Base-by-base conservation (phyloP, 2,329 filamentous ascomycete genomes). In the Neoascochyta sp. region DNA sequence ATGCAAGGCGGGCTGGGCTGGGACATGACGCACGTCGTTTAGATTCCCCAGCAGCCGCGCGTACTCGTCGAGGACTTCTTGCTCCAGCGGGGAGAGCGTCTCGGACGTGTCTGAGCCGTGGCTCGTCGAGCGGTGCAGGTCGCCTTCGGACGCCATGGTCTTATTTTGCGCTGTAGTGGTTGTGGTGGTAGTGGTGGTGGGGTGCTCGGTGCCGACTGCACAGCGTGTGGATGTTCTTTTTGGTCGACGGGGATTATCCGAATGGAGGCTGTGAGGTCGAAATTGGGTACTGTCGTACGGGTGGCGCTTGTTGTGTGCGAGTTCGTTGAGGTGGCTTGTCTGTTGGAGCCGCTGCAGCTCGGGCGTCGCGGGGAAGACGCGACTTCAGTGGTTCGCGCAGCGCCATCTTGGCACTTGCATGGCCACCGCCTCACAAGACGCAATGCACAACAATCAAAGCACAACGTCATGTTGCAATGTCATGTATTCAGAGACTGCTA, bases 11-110 rank as follows among this genome's bases (percentile, higher is more conserved):
- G n/a, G n/a, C n/a, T n/a, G n/a, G n/a, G n/a, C n/a, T n/a, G n/a
- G n/a, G n/a, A n/a, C n/a, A n/a, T n/a, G n/a, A 53, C 65, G 36
- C 65, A 90, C 92, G 68, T 83, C 83, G 55, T 93, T 94, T 74
- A 98, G 82, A 58, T 96, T 98, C 49, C 83, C 82, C 0, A 90
- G 78, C 17, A 98, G 68, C 9, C 83, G 75, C 47, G 90, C 80
- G 57, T 98, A 98, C 64, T 98, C 92, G 41, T 96, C 88, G 1
- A 98, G 72, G 1, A 98, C 83, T 59, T 96, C 87, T 63, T 95
- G 89, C 68, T 98, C 89, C 6, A 94, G 75, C 4, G 87, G 83
- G 1, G 81, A 75, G 40, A 95, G 60, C 8, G 42, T 53, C 22
- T 66, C 63, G 9, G 48, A 39, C 21, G 39, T 38, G 5, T 29